Percentiles rank a stretch among this genome's conserved stretches.
These are phyloP conservation scores for Acrocalymma vagum DNA, from an alignment of 2,329 filamentous ascomycete genomes.

Conservation along the genomic window DNA sequence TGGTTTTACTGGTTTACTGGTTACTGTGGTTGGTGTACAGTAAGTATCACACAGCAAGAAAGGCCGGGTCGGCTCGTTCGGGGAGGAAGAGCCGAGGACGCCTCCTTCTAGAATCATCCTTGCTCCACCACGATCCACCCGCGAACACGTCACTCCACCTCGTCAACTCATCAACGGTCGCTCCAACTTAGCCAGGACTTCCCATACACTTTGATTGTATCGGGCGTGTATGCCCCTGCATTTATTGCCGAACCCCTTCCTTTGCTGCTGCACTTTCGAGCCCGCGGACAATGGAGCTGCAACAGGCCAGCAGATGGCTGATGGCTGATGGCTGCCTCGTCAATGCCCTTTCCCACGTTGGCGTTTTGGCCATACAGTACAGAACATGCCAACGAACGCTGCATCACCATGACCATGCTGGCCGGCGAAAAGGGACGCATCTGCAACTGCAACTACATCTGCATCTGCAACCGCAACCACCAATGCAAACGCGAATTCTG, in stretches of 20 bases:
- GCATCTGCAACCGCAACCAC: conserved; percentile 7
- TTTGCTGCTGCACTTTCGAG: neutral
- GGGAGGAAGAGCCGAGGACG: conserved; percentile 13
- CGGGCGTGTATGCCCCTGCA: conserved; percentile 40
- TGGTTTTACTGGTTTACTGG: too few relatives aligned
- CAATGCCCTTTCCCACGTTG: neutral
- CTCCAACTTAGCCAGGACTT: conserved; percentile 25
- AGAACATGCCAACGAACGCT: conserved; percentile 31
- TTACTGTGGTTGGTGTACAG: too few relatives aligned
- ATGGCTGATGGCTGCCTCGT: neutral
- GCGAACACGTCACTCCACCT: conserved; percentile 38
- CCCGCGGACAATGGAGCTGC: too few relatives aligned
- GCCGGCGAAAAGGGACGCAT: conserved; percentile 25
- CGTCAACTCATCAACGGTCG: conserved; percentile 28
- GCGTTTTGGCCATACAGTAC: conserved; percentile 17
- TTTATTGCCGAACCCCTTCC: conserved; percentile 12
- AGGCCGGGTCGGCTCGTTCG: conserved; percentile 30
- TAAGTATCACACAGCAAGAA: too few relatives aligned
- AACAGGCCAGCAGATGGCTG: too few relatives aligned
- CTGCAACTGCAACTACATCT: too few relatives aligned
- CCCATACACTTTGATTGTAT: too few relatives aligned
- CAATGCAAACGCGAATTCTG: conserved; percentile 8
- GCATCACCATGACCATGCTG: conserved; percentile 28
- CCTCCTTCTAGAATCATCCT: conserved; percentile 20
- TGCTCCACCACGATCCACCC: conserved; percentile 8